Percentiles rank a stretch among this genome's conserved stretches.
phyloP scores from a whole-genome alignment of 2,329 filamentous ascomycete species.

The Rhytidhysteron rufulum region DNA sequence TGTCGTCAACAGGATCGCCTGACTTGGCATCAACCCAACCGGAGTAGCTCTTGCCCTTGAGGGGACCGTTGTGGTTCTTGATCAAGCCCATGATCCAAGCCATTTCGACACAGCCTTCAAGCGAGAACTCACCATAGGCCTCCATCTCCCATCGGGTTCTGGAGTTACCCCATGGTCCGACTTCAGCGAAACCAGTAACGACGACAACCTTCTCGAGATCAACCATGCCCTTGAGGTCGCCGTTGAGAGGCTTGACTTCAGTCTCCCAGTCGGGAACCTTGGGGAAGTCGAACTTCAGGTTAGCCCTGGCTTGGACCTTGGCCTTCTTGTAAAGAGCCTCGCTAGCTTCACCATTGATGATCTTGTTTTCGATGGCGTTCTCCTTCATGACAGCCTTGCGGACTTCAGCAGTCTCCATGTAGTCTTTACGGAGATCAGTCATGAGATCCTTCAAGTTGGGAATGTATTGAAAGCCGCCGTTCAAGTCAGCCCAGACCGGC shows the following conservation, averaged over 20 bases:
- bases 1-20: conserved; percentile 93
- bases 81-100: conserved; percentile 99
- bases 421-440: conserved; percentile 88
- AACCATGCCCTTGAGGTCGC: conserved; percentile 92
- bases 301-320: conserved; percentile 86
- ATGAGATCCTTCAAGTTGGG: conserved; percentile 92
- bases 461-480: conserved; percentile 96
- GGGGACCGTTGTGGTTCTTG: conserved; percentile 93
- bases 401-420: conserved; percentile 92
- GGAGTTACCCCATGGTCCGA: conserved; percentile 97
- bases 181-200: conserved; percentile 91
- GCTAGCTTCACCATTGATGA: conserved; percentile 89
- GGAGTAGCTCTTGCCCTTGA: conserved; percentile 95
- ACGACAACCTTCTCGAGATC: conserved; percentile 98
- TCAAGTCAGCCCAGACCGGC: conserved; percentile 94
- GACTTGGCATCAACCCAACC: conserved; percentile 96
- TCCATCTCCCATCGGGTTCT: conserved; percentile 99
- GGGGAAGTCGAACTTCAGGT: conserved; percentile 97
- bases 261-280: conserved; percentile 84
- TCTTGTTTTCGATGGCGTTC: conserved; percentile 92
- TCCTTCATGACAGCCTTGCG: conserved; percentile 93
- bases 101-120: conserved; percentile 98
- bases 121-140: conserved; percentile 89
- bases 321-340: conserved; percentile 95
- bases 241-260: conserved; percentile 84